Evolutionary conservation across 805 yeast genomes (phyloP), one percentile per base, ranked within the genome.

Genomic region (Yarrowia sp.): DNA sequence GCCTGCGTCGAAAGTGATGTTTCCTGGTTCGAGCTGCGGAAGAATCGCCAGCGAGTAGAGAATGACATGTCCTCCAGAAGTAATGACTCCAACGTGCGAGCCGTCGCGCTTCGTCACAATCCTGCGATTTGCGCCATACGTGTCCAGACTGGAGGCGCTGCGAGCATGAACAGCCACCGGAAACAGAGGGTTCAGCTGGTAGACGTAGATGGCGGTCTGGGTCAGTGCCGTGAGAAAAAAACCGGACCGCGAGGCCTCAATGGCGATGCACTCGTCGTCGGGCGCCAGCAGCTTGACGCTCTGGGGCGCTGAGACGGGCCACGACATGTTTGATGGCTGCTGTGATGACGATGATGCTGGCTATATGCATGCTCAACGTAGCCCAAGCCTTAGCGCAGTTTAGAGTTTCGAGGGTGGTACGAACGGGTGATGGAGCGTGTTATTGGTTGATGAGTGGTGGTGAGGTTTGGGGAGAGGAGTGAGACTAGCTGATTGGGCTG

Each of bases 81-180:
- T 58, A 25, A 41, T 31, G 25, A 44, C 53, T n/a, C 53, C 51
- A 32, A 58, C 42, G 41, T 42, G 51, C 4, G 25, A 18, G 25
- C 51, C 53, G 29, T 79, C 76, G 31, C 80, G 78, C 1, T 80
- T 73, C 33, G 78, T 70, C 39, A 69, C 68, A 8, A 82, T 68
- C 22, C 71, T 67, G 24, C 67, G 47, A 68, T 84, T 84, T 8
- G 66, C 62, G 0, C 88, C 88, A 71, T 78, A 80, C 19, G 72
- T 71, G 24, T 74, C 72, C 14, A 84, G 63, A 3, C 85, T 80
- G 19, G 74, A 73, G 21, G 68, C 67, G 0, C 80, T 71, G 61
- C 88, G 70, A 6, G 74, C 71, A 66, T 82, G 83, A 2, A 77
- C 76, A 9, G 81, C 78, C 4, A 83, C 71, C 1, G 85, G 83